These are phyloP conservation scores for Fusarium beomiforme DNA, from an alignment of 2,329 filamentous ascomycete genomes.

Conservation along the genomic window DNA sequence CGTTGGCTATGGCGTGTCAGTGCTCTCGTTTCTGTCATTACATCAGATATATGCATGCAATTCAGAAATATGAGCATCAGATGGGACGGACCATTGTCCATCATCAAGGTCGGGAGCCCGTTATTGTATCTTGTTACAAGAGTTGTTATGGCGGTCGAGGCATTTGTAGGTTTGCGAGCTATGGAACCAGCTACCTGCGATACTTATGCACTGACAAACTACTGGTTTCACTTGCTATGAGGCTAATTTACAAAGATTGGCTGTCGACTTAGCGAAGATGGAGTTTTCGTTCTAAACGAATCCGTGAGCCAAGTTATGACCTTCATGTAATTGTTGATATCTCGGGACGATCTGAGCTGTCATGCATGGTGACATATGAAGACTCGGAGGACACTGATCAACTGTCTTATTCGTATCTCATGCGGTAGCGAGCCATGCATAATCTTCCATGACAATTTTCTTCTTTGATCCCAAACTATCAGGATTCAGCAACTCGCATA, in stretches of 20 bases:
- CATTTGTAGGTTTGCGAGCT: conserved; percentile 11
- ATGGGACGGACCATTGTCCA: conserved; percentile 6
- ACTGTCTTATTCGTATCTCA: background rate
- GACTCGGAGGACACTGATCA: background rate
- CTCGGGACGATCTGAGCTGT: background rate
- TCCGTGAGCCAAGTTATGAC: background rate
- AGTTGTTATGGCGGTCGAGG: conserved; percentile 16
- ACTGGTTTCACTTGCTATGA: conserved; percentile 18
- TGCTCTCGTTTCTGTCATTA: conserved; percentile 3
- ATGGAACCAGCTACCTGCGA: conserved; percentile 18
- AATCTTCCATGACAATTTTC: background rate
- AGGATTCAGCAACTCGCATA: background rate
- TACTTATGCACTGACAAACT: background rate
- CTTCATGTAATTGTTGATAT: too few species aligned
- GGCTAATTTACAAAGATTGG: too few species aligned
- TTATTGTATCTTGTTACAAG: conserved; percentile 20
- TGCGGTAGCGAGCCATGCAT: background rate
- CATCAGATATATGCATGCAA: conserved; percentile 8
- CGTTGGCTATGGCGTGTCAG: conserved; percentile 18
- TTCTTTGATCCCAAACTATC: background rate
- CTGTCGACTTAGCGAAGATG: too few species aligned
- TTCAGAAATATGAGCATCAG: conserved; percentile 9
- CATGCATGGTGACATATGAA: background rate
- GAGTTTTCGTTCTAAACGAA: too few species aligned
- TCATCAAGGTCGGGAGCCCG: conserved; percentile 9